A percentile compares a stretch with the other conserved stretches of the same genome.
Evolutionary conservation across 2,329 filamentous ascomycete species (phyloP).

Genomic region (Pezicula neosporulosa): DNA sequence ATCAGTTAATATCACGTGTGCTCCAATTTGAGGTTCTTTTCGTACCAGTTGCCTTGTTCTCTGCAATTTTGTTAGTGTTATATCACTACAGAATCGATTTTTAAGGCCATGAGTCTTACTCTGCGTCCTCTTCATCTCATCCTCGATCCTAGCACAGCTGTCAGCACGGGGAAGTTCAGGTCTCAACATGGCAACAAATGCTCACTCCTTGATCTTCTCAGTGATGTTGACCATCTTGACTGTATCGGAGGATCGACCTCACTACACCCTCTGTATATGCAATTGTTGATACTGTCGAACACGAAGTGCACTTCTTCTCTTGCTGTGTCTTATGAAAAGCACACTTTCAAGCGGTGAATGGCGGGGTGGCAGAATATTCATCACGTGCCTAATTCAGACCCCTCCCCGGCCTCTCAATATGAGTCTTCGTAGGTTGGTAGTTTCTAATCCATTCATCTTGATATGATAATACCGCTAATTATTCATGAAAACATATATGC

Average conservation of each 20-base stretch:
- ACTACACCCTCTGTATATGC: background rate
- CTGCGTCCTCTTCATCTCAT: constrained; percentile 98
- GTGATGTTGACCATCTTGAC: constrained; percentile 95
- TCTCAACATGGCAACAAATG: constrained; percentile 7
- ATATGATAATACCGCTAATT: constrained; percentile 6
- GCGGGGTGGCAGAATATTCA: background rate
- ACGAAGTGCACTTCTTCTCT: no score
- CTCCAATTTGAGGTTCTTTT: constrained; percentile 11
- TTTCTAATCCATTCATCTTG: constrained; percentile 11
- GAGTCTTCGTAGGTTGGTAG: no score
- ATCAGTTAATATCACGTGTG: constrained; percentile 29
- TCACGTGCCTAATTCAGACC: background rate
- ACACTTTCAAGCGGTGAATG: background rate
- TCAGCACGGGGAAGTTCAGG: constrained; percentile 1
- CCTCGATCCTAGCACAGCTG: constrained; percentile 74
- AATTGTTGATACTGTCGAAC: no score
- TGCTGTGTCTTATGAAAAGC: background rate
- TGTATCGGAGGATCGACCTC: constrained; percentile 8
- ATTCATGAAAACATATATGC: background rate
- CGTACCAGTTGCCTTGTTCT: constrained; percentile 98
- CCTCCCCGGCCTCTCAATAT: no score
- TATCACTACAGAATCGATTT: constrained; percentile 5
- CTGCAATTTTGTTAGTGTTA: constrained; percentile 44
- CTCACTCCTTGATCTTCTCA: constrained; percentile 99
- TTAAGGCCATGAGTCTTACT: constrained; percentile 55